Evolutionary conservation across 108 stramenopile species (phyloP).

Genomic region (Skeletonema grethae): DNA sequence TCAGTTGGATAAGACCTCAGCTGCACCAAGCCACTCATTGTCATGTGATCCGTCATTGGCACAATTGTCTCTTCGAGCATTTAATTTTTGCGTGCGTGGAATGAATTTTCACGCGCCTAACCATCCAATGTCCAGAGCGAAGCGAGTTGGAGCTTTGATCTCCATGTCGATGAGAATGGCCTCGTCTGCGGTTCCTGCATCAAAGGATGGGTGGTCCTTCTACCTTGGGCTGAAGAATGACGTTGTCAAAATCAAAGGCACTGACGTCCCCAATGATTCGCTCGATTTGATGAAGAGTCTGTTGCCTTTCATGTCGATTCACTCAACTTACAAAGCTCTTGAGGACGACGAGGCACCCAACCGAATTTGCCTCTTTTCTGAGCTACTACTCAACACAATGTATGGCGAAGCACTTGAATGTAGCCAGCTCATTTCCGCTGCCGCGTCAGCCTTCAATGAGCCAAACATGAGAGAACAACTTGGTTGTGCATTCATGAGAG

Average conservation of each 20-base stretch:
- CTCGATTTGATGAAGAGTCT: slow-evolving; percentile 19
- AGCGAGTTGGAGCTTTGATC: slow-evolving; percentile 27
- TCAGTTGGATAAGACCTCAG: slow-evolving; percentile 36
- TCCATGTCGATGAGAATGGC: slow-evolving; percentile 11
- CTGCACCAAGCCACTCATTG: slow-evolving; percentile 8
- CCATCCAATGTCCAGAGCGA: slow-evolving; percentile 31
- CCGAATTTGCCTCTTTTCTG: slow-evolving; percentile 36
- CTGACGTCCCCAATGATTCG: slow-evolving; percentile 13
- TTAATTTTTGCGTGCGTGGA: slow-evolving; percentile 27
- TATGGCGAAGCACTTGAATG: slow-evolving; percentile 40
- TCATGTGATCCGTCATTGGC: slow-evolving; percentile 26
- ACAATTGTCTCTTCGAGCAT: slow-evolving; percentile 38
- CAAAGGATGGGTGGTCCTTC: slow-evolving; percentile 36
- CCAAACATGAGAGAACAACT: slow-evolving; percentile 28
- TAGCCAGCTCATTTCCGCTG: slow-evolving; percentile 23
- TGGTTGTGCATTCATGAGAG: slow-evolving; percentile 21
- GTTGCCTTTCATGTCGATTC: slow-evolving; percentile 25
- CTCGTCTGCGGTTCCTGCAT: slow-evolving; percentile 18
- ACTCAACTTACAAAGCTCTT: background rate
- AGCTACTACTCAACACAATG: slow-evolving; percentile 31
- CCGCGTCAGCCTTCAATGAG: slow-evolving; percentile 31
- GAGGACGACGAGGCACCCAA: slow-evolving; percentile 7
- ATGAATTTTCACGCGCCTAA: slow-evolving; percentile 21
- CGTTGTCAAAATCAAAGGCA: background rate
- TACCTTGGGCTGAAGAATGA: slow-evolving; percentile 9